Evolutionary conservation across 1,139 yeast genomes (phyloP).

Genomic region (Yarrowia galli): DNA sequence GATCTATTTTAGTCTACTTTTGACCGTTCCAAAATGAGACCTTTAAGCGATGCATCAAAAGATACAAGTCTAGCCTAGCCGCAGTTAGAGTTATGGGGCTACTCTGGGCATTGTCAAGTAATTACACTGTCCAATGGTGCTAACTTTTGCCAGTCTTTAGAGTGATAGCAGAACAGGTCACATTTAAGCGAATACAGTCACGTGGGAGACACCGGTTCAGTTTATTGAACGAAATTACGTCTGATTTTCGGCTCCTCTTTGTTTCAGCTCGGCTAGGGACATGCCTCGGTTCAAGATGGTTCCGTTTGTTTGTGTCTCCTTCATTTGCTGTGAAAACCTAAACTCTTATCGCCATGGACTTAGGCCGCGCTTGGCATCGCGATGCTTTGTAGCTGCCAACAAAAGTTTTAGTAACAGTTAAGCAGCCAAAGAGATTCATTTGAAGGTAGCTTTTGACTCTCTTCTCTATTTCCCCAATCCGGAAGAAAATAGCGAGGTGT

Average conservation of each 20-base stretch:
- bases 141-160: not conserved
- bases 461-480: too few species aligned
- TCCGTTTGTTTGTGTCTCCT: not conserved
- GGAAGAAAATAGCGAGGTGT: too few species aligned
- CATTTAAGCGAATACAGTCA: too few species aligned
- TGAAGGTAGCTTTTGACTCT: too few species aligned
- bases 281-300: too few species aligned
- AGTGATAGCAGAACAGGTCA: too few species aligned
- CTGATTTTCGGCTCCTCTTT: too few species aligned
- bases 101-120: not conserved
- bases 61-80: conserved; percentile 25
- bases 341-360: conserved; percentile 5
- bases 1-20: not conserved
- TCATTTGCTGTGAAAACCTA: not conserved
- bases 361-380: not conserved
- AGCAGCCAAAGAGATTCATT: not conserved
- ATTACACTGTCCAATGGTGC: not conserved
- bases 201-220: too few species aligned
- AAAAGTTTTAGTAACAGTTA: too few species aligned
- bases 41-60: not conserved
- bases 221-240: too few species aligned
- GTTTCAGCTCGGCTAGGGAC: too few species aligned
- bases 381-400: too few species aligned
- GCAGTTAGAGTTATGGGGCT: conserved; percentile 16
- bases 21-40: not conserved